These are phyloP conservation scores for Mytilinidion resinicola DNA, from an alignment of 495 filamentous ascomycete genomes.

Conservation along the genomic window DNA sequence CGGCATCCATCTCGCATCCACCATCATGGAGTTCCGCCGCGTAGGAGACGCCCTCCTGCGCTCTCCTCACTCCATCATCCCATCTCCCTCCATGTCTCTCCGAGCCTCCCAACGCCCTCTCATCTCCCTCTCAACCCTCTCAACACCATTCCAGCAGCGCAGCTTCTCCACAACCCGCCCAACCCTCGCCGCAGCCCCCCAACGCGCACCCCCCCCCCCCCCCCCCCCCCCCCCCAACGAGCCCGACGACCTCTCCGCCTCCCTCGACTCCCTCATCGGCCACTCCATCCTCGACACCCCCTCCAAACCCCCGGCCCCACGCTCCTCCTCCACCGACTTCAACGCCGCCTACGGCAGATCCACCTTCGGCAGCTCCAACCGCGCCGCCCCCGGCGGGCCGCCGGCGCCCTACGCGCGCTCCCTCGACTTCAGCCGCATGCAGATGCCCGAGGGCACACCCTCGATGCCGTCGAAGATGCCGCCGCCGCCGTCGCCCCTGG, in stretches of 20 bases:
- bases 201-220: not conserved
- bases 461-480: not conserved
- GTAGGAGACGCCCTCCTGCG: slow-evolving; percentile 28
- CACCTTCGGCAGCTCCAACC: not conserved
- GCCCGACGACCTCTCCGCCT: not conserved
- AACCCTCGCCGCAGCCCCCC: slow-evolving; percentile 3
- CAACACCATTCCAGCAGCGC: not conserved
- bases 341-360: not conserved
- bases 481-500: not conserved
- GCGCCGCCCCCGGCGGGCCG: not conserved
- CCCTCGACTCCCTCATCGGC: not conserved
- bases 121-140: not conserved
- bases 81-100: not conserved
- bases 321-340: not conserved
- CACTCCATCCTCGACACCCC: not conserved
- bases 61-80: not conserved
- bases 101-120: not conserved
- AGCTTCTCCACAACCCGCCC: slow-evolving; percentile 9
- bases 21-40: slow-evolving; percentile 39
- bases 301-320: not conserved
- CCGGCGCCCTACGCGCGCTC: not conserved
- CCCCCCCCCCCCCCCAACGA: not conserved
- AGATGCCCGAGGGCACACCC: slow-evolving; percentile 1
- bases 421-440: slow-evolving; percentile 6
- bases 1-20: not conserved